Evolutionary conservation across 805 yeast species (phyloP).

Genomic region (Candida hispaniensis): DNA sequence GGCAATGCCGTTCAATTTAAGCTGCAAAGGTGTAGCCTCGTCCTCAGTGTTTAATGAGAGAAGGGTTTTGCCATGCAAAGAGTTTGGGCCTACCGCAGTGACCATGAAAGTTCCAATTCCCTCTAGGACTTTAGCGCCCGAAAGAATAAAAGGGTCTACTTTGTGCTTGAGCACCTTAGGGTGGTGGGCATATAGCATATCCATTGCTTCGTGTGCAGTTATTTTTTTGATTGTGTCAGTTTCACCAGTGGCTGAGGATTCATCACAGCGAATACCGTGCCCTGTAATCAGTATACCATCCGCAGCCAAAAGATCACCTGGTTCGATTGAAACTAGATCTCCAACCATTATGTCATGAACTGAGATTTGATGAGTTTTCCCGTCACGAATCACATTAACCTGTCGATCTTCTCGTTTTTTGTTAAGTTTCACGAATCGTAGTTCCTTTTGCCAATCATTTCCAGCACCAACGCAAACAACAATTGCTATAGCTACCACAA

Average conservation of each 20-base stretch:
- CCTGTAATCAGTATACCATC: constrained; percentile 72
- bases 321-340: constrained; percentile 68
- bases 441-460: constrained; percentile 94
- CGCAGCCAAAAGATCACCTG: constrained; percentile 91
- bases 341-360: constrained; percentile 77
- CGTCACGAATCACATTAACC: constrained; percentile 64
- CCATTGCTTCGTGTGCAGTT: constrained; percentile 39
- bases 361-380: constrained; percentile 54
- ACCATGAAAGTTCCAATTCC: constrained; percentile 82
- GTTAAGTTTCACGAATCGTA: constrained; percentile 81
- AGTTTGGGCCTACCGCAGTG: constrained; percentile 82
- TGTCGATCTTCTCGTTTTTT: constrained; percentile 78
- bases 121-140: constrained; percentile 79
- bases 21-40: constrained; percentile 84
- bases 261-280: constrained; percentile 70
- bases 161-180: constrained; percentile 28
- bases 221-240: constrained; percentile 67
- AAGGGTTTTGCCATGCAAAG: constrained; percentile 89
- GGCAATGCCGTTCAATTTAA: constrained; percentile 68
- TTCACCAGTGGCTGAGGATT: constrained; percentile 89
- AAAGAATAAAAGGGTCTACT: constrained; percentile 75
- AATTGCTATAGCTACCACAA: constrained; percentile 78
- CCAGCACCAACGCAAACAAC: constrained; percentile 89
- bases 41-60: constrained; percentile 61
- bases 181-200: constrained; percentile 25